Evolutionary conservation across 78 protist species (phyloP), one percentile per base, ranked within the genome.

Genomic region (Salpingoeca rosetta): DNA sequence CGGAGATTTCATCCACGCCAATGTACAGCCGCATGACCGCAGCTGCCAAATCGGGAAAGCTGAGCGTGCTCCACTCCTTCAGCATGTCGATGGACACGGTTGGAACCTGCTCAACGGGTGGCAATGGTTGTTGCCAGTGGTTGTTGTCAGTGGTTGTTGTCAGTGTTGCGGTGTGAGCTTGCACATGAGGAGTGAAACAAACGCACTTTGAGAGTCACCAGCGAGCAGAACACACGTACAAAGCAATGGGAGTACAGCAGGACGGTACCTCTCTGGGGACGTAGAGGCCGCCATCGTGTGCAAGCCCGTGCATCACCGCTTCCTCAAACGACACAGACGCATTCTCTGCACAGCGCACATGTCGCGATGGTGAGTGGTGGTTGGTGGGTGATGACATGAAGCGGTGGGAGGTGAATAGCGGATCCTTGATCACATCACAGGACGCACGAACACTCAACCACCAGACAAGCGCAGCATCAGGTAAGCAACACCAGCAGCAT

Each of bases 201-300:
- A 39, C 35, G 28, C 28, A 36, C 27, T 75, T 27, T 0, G 87
- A 10, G 72, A 7, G 28, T 76, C 87, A 0, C 1, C 75, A 0
- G 35, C 26, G 76, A 3, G 7, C 24, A 37, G 31, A 85, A 36
- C 42, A 36, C 12, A 57, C n/a, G n/a, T 17, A 51, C 65, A 51
- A 51, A 17, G 65, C 65, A 17, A 51, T 17, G 65, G 65, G 31
- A 51, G 65, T 7, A 22, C 65, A 22, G 7, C 65, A 51, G 17
- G 17, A 51, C 31, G 65, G 65, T 51, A 51, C 65, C 65, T 51
- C 31, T 7, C 17, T 51, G 39, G 93, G 93, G 45, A 91, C 93
- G 40, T 77, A 88, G 31, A 91, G 86, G 1, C 93, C 93, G 17
- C 93, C 93, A 45, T 88, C 90, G 1, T 24, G 65, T 1, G 90